Percentiles rank a stretch among this genome's conserved stretches.
phyloP scores from a whole-genome alignment of 352 stramenopile species.

The Globisporangium emineosum region DNA sequence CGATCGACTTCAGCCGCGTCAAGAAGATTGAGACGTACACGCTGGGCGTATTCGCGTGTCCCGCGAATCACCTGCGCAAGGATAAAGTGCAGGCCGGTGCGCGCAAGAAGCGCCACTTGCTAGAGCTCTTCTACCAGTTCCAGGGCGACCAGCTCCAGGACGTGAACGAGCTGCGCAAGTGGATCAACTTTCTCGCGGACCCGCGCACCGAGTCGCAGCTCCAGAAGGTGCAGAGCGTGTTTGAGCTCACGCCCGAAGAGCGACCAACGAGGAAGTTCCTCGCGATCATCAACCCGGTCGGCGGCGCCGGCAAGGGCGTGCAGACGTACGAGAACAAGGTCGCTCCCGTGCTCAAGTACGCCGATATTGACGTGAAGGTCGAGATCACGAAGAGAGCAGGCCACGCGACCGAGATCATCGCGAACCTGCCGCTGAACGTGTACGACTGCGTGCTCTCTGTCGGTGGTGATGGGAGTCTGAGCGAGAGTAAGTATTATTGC shows the following conservation, averaged over 20 bases:
- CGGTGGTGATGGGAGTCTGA: conserved; percentile 64
- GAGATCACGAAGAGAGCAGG: conserved; percentile 44
- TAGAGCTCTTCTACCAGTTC: conserved; percentile 53
- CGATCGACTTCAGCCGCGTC: conserved; percentile 17
- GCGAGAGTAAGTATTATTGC: conserved; percentile 44
- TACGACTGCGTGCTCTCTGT: conserved; percentile 73
- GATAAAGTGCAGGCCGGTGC: conserved; percentile 7
- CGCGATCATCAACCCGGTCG: conserved; percentile 73
- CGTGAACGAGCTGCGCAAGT: conserved; percentile 28
- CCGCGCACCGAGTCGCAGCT: conserved; percentile 32
- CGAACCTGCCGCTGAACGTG: conserved; percentile 37
- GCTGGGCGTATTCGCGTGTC: conserved; percentile 44
- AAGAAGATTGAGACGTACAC: conserved; percentile 27
- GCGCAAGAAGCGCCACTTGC: conserved; percentile 38
- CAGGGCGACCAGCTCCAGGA: conserved; percentile 31
- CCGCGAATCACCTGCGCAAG: conserved; percentile 24
- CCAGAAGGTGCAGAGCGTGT: conserved; percentile 23
- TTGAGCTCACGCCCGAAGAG: conserved; percentile 25
- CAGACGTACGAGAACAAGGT: conserved; percentile 58
- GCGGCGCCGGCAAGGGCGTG: conserved; percentile 46
- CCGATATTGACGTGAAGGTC: conserved; percentile 44
- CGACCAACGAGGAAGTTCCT: conserved; percentile 39
- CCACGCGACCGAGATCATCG: conserved; percentile 54
- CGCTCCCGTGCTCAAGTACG: conserved; percentile 45
- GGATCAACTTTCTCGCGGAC: conserved; percentile 54